Evolutionary conservation across 176 grass and related monocot genomes (phyloP).

Genomic region (Oryza australiensis): DNA sequence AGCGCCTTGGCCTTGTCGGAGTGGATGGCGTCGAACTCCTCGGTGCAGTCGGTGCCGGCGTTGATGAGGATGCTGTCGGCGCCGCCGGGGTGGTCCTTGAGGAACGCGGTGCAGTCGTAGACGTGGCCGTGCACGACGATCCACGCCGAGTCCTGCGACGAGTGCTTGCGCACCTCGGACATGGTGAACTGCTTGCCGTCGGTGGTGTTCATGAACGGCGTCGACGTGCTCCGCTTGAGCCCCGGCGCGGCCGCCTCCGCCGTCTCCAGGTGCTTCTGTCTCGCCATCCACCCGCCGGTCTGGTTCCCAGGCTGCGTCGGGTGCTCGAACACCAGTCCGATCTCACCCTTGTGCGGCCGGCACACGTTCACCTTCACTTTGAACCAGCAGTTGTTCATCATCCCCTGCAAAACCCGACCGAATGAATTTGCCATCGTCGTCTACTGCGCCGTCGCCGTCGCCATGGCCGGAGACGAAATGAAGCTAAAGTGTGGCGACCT

Average conservation of each 20-base stretch:
- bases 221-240: slow-evolving; percentile 77
- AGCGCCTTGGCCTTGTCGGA: slow-evolving; percentile 85
- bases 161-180: slow-evolving; percentile 82
- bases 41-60: slow-evolving; percentile 86
- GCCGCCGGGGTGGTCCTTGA: slow-evolving; percentile 89
- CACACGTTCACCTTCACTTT: slow-evolving; percentile 88
- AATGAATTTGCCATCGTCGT: background rate
- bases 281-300: slow-evolving; percentile 83
- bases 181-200: slow-evolving; percentile 56
- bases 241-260: slow-evolving; percentile 54
- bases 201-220: slow-evolving; percentile 61
- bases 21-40: slow-evolving; percentile 98
- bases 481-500: background rate
- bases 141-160: slow-evolving; percentile 69
- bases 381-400: slow-evolving; percentile 99
- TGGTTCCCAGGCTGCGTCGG: slow-evolving; percentile 84
- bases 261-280: slow-evolving; percentile 84
- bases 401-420: slow-evolving; percentile 47
- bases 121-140: slow-evolving; percentile 89
- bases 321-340: slow-evolving; percentile 88
- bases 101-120: slow-evolving; percentile 85
- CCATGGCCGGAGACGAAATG: background rate
- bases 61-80: slow-evolving; percentile 98
- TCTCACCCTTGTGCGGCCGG: slow-evolving; percentile 71
- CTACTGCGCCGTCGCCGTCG: background rate